Evolutionary conservation across 257 asterid species (phyloP), one percentile per base, ranked within the genome.

Genomic region (Solanum acaule): DNA sequence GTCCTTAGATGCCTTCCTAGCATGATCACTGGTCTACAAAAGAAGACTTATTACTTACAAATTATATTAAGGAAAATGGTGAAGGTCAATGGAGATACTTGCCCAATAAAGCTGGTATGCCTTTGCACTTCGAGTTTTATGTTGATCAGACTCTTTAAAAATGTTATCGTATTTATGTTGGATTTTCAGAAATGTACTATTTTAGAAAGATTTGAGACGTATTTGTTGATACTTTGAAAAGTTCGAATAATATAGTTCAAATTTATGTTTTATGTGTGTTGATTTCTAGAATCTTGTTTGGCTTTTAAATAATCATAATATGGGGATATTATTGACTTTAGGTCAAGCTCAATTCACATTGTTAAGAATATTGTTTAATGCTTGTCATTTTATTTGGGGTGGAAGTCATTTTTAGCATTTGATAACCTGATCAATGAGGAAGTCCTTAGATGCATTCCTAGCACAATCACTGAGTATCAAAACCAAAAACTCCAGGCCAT

Each of bases 61-160:
- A 90, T 29, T 87, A 84, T 86, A 90, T 90, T 29, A 75, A 90
- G 44, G 35, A 35, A 42, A 59, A 87, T 23, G 90, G 90, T 13
- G 91, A 90, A 90, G 90, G 91, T 18, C 87, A 90, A 34, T 90
- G 91, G 91, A 84, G 87, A 85, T 63, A 86, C 22, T 61, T 90
- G 46, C 90, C 90, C 10, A 82, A 77, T 35, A 90, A 87, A 33
- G 91, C 91, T 87, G 91, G 91, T 90, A 89, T 76, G 83, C 34
- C 22, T 11, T 27, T 68, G 10, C 76, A 6, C 38, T 27, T 1
- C 5, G 5, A 68, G 22, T 29, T 15, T 14, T 31, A 31, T 31
- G 23, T 31, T 31, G n/a, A 6, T 70, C 0, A 5, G n/a, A 31
- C 0, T 29, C 1, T 15, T 8, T 2, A 15, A 70, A 70, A 29